Evolutionary conservation across 768 basidiomycete species (phyloP).

Genomic region (Mycena maculata): DNA sequence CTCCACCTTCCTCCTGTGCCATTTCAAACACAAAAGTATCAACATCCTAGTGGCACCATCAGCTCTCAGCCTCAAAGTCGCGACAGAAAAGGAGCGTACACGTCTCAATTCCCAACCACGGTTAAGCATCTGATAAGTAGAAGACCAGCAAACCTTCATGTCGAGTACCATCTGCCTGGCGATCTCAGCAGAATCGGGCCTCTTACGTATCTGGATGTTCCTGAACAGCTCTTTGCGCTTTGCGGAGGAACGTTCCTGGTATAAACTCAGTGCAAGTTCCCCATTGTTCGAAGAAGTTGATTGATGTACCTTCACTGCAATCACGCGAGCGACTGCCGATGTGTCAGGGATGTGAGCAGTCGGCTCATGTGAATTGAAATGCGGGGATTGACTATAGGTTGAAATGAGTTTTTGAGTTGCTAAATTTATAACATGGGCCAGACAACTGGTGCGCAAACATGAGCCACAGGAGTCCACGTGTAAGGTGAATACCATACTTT

Average conservation of each 20-base stretch:
- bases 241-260: conserved; percentile 39
- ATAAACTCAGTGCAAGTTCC: conserved; percentile 27
- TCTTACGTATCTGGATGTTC: conserved; percentile 25
- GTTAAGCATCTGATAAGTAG: conserved; percentile 39
- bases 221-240: conserved; percentile 39
- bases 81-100: not conserved
- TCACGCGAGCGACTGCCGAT: conserved; percentile 30
- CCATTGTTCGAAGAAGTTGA: not conserved
- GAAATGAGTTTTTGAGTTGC: conserved; percentile 44
- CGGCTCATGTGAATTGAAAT: conserved; percentile 38
- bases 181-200: not conserved
- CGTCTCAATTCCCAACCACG: too few relatives aligned
- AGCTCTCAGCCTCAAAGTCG: not conserved
- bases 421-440: conserved; percentile 49
- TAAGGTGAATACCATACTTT: not conserved
- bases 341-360: conserved; percentile 6
- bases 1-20: too few relatives aligned
- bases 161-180: conserved; percentile 35
- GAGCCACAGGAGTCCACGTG: not conserved
- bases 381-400: conserved; percentile 35
- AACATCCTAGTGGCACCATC: not conserved
- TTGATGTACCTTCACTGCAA: conserved; percentile 33
- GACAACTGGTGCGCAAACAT: conserved; percentile 32
- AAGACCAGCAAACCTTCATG: conserved; percentile 42
- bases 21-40: conserved; percentile 42